Evolutionary conservation across 352 stramenopile genomes (phyloP), one percentile per base, ranked within the genome.

Genomic region (Phytophthora tubulina): DNA sequence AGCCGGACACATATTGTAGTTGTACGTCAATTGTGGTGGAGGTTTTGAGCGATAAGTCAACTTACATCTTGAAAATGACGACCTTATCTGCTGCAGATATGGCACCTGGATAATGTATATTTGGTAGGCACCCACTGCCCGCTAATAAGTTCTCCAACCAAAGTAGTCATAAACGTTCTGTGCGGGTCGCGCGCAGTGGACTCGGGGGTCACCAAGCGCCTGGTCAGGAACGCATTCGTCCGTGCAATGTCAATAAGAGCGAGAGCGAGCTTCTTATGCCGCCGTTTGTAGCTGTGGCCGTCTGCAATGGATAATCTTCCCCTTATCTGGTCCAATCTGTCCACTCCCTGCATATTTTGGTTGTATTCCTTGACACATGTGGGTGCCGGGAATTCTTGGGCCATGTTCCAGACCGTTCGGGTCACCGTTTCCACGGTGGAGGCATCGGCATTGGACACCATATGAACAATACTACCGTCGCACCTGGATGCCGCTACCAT

Each of bases 81-180:
- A 2, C 21, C 21, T 27, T 27, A 27, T 27, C 21, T 27, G 21
- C 21, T 27, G 21, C 21, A 0, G 21, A 27, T 27, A 27, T 27
- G 21, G 21, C 21, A 27, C 21, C 21, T 27, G 21, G 21, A 27
- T 27, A 27, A 27, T 27, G 21, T 27, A 27, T 27, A 27, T 27
- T 27, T 27, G 21, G 21, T 27, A 27, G 21, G 21, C 21, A 27
- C 21, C 53, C 53, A 51, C 39, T 49, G 21, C 11, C 31, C 55
- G 27, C 42, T 36, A 31, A 53, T 44, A n/a, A 53, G 41, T 6
- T 63, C 55, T 3, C 55, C 41, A 32, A 63, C 55, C 30, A 63
- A 10, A 4, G 30, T 38, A 0, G 32, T 63, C 27, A 62, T 41
- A 17, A 52, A 62, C 35, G 33, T 17, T 62, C 38, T 51, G n/a